Percentiles rank a stretch among this genome's conserved stretches.
Conservation (phyloP, 108 stramenopile genomes). For the Fragilariopsis cylindrus region DNA sequence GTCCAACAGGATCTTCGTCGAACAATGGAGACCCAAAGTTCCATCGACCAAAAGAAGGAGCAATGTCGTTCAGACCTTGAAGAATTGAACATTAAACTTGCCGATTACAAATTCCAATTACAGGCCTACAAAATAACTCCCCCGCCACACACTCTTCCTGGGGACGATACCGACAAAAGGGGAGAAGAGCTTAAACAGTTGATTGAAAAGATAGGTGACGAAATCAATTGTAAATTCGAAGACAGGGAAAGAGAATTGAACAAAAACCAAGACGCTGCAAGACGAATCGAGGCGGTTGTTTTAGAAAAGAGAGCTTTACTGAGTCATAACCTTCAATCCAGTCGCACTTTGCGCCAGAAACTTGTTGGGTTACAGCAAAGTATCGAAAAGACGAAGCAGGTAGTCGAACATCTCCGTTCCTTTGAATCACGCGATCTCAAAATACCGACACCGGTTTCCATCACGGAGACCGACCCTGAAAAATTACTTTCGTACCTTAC, state of each 20-base stretch:
- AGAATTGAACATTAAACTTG: background rate
- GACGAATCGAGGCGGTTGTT: conserved; percentile 23
- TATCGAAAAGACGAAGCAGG: conserved; percentile 47
- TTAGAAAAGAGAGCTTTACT: background rate
- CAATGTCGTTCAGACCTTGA: conserved; percentile 53
- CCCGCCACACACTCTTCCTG: conserved; percentile 19
- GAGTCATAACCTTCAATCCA: conserved; percentile 10
- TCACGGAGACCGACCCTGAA: conserved; percentile 38
- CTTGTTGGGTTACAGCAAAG: conserved; percentile 44
- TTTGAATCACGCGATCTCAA: conserved; percentile 19
- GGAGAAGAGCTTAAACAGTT: conserved; percentile 22
- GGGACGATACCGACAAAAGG: conserved; percentile 5
- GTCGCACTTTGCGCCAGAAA: conserved; percentile 20
- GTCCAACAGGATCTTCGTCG: conserved; percentile 59
- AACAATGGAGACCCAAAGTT: conserved; percentile 59
- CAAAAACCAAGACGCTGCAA: conserved; percentile 30
- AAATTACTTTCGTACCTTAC: conserved; percentile 52
- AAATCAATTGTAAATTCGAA: conserved; percentile 18
- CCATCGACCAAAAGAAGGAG: conserved; percentile 65
- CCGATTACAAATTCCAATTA: background rate
- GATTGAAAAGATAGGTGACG: conserved; percentile 19
- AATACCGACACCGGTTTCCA: conserved; percentile 19
- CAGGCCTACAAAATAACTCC: conserved; percentile 21
- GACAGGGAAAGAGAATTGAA: conserved; percentile 23
- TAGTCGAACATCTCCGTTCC: conserved; percentile 37